phyloP scores from a whole-genome alignment of 2,329 filamentous ascomycete species.

The Trichoderma brevicompactum region DNA sequence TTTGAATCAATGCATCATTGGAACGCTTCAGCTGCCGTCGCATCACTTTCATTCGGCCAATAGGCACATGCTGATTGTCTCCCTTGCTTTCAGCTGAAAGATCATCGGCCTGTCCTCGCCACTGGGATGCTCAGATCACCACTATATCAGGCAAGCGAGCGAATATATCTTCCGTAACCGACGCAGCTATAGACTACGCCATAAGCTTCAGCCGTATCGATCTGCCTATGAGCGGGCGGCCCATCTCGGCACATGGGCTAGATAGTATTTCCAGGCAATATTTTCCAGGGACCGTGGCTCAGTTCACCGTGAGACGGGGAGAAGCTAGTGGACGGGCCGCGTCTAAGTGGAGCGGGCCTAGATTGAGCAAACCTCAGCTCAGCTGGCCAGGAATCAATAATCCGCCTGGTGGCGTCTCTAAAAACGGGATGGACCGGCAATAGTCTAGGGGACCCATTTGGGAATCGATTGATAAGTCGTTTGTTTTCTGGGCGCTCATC shows the following conservation, averaged over 20 bases:
- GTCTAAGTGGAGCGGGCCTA: constrained; percentile 14
- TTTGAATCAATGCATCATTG: background rate
- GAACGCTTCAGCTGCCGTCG: background rate
- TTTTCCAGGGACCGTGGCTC: constrained; percentile 7
- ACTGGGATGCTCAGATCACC: background rate
- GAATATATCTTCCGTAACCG: background rate
- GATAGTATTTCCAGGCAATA: background rate
- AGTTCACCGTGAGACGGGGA: background rate
- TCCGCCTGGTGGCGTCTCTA: constrained; percentile 13
- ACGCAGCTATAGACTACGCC: background rate
- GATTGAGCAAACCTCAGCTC: constrained; percentile 8
- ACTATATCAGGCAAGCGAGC: background rate
- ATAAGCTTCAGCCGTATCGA: background rate
- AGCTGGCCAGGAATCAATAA: constrained; percentile 13
- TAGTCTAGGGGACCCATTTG: background rate
- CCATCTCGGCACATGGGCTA: background rate
- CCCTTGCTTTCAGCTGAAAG: background rate
- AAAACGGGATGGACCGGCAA: constrained; percentile 20
- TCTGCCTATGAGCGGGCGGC: background rate
- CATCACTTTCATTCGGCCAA: background rate
- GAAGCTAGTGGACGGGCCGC: constrained; percentile 23
- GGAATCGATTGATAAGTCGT: background rate
- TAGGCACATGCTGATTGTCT: background rate
- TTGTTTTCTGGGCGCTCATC: no score
- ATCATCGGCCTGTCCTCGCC: background rate